Conservation (phyloP, 78 protist genomes). For the Goniomonas avonlea region DNA sequence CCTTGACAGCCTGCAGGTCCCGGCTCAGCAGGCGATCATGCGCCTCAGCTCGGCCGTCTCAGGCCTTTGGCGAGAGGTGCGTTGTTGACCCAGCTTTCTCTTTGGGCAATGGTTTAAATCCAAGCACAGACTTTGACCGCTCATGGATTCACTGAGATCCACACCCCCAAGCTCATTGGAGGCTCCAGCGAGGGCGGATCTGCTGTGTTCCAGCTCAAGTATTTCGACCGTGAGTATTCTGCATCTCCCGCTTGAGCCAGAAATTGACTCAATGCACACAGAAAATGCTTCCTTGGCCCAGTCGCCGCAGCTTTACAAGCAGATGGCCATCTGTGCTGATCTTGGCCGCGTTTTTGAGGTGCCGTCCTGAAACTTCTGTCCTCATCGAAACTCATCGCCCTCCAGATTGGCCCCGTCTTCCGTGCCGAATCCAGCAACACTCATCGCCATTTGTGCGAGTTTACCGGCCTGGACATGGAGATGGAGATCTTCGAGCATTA, state of each 20-base stretch:
- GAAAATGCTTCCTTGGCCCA: slow-evolving; percentile 81
- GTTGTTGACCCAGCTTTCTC: no score
- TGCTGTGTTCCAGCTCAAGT: slow-evolving; percentile 80
- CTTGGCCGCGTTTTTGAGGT: slow-evolving; percentile 88
- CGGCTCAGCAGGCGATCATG: slow-evolving; percentile 86
- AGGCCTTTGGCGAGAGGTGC: no score
- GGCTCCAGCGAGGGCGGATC: slow-evolving; percentile 95
- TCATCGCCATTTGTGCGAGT: slow-evolving; percentile 96
- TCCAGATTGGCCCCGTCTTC: slow-evolving; percentile 94
- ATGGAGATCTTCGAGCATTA: slow-evolving; percentile 88
- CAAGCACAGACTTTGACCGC: no score
- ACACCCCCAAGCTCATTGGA: slow-evolving; percentile 91
- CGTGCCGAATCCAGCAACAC: slow-evolving; percentile 95
- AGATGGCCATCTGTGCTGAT: slow-evolving; percentile 94
- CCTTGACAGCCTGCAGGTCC: slow-evolving; percentile 28
- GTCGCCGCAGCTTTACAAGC: slow-evolving; percentile 86
- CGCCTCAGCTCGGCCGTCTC: slow-evolving; percentile 49
- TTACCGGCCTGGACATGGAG: slow-evolving; percentile 96
- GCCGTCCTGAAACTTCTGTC: not conserved
- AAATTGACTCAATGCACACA: not conserved
- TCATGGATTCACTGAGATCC: no score
- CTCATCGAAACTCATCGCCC: not conserved
- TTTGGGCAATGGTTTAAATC: no score
- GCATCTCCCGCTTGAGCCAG: no score
- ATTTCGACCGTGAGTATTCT: slow-evolving; percentile 60